Percentiles rank a stretch among this genome's conserved stretches.
Evolutionary conservation across 345 rosid genomes (phyloP).

Genomic region (Dovyalis caffra): DNA sequence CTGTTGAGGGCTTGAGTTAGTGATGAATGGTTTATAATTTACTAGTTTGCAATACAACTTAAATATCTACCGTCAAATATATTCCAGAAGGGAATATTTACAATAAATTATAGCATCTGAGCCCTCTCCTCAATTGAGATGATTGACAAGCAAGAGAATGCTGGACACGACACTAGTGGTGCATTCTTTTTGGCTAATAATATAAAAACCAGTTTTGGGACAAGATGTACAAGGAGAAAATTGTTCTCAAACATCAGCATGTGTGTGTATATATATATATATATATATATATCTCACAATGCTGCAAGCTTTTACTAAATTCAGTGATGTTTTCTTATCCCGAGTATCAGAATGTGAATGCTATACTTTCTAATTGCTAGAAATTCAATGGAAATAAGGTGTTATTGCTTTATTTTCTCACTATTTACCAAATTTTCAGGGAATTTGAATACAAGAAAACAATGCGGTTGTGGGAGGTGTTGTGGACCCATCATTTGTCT

Average conservation of each 20-base stretch:
- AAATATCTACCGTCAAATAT: background rate
- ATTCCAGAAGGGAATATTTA: background rate
- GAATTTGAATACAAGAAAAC: slow-evolving; percentile 80
- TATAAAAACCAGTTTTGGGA: background rate
- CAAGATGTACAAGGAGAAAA: background rate
- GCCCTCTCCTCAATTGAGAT: background rate
- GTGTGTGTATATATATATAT: too few species aligned
- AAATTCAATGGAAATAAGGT: background rate
- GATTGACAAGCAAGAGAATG: background rate
- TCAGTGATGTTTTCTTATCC: background rate
- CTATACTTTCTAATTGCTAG: background rate
- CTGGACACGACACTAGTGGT: background rate
- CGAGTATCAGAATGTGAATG: background rate
- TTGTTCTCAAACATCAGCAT: background rate
- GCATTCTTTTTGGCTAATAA: background rate
- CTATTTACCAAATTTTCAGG: slow-evolving; percentile 35
- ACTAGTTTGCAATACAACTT: background rate
- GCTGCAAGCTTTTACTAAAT: background rate
- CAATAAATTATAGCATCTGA: background rate
- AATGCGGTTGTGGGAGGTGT: slow-evolving; percentile 88
- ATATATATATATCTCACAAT: too few species aligned
- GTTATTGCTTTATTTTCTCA: background rate
- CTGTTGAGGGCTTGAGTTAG: background rate
- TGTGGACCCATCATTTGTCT: slow-evolving; percentile 83
- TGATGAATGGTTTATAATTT: background rate